Evolutionary conservation across 2,329 filamentous ascomycete species (phyloP).

Genomic region (Lecanicillium sp.): DNA sequence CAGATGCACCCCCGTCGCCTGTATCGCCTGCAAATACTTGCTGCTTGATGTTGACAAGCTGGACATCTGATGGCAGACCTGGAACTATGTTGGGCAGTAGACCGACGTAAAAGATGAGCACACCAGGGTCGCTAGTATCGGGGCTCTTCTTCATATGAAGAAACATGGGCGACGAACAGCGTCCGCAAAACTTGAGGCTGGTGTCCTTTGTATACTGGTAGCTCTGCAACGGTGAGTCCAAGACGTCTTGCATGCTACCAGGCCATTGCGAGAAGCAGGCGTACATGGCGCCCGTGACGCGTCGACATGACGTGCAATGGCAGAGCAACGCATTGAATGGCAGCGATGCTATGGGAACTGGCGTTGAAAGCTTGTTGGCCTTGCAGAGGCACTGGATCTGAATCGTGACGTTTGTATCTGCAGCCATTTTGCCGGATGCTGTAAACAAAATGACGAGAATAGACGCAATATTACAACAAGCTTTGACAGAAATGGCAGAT

Average conservation of each 20-base stretch:
- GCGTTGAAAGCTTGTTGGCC: slow-evolving; percentile 27
- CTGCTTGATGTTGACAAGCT: slow-evolving; percentile 22
- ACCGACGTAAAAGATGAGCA: slow-evolving; percentile 28
- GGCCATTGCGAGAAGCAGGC: slow-evolving; percentile 29
- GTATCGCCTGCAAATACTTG: slow-evolving; percentile 43
- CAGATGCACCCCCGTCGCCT: slow-evolving; percentile 39
- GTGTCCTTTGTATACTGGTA: slow-evolving; percentile 26
- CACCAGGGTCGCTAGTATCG: slow-evolving; percentile 1
- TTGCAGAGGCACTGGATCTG: slow-evolving; percentile 33
- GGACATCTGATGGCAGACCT: slow-evolving; percentile 1
- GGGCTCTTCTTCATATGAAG: slow-evolving; percentile 17
- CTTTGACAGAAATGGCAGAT: too few species aligned
- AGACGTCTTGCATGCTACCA: slow-evolving; percentile 17
- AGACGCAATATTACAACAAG: too few species aligned
- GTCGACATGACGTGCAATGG: slow-evolving; percentile 41
- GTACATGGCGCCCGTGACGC: slow-evolving; percentile 35
- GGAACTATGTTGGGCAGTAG: slow-evolving; percentile 20
- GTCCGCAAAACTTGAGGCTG: slow-evolving; percentile 30
- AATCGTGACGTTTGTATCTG: neutral
- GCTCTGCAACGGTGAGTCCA: slow-evolving; percentile 18
- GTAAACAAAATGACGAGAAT: too few species aligned
- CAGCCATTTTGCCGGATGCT: slow-evolving; percentile 1
- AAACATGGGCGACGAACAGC: slow-evolving; percentile 36
- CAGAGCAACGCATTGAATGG: slow-evolving; percentile 33
- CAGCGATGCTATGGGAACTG: slow-evolving; percentile 23